Evolutionary conservation across 345 rosid species (phyloP).

Genomic region (Physaria fendleri): DNA sequence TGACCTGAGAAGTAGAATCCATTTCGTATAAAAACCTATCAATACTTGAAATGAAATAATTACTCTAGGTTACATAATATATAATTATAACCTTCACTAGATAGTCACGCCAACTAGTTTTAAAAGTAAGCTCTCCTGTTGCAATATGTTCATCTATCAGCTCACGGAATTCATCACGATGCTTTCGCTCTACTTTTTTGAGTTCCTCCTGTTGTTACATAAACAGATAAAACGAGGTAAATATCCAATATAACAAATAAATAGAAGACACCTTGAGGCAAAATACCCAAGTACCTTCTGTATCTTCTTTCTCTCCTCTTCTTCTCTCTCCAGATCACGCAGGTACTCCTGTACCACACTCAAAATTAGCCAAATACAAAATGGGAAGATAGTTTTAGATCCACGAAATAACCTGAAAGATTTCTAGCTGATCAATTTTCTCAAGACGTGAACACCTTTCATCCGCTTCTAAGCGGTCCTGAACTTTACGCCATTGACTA

Average conservation of each 20-base stretch:
- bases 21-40: conserved; percentile 13
- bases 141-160: conserved; percentile 77
- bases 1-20: conserved; percentile 46
- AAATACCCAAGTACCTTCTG: conserved; percentile 53
- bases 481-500: conserved; percentile 98
- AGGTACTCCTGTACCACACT: conserved; percentile 62
- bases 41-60: neutral
- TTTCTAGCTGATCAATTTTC: conserved; percentile 79
- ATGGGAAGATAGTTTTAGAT: conserved; percentile 3
- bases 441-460: conserved; percentile 89
- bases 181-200: conserved; percentile 86
- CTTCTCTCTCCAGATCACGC: conserved; percentile 78
- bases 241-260: conserved; percentile 7
- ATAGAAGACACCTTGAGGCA: neutral
- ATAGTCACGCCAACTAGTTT: conserved; percentile 85
- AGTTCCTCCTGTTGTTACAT: conserved; percentile 66
- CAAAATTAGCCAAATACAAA: conserved; percentile 26
- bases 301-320: conserved; percentile 85
- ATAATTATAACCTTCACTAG: conserved; percentile 46
- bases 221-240: conserved; percentile 12
- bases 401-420: conserved; percentile 61
- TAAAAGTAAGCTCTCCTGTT: conserved; percentile 66
- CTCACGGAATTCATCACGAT: conserved; percentile 91
- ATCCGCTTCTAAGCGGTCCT: conserved; percentile 83
- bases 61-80: conserved; percentile 11